These are phyloP conservation scores for Penicillium italicum DNA, from an alignment of 2,329 filamentous ascomycete genomes.

Conservation along the genomic window DNA sequence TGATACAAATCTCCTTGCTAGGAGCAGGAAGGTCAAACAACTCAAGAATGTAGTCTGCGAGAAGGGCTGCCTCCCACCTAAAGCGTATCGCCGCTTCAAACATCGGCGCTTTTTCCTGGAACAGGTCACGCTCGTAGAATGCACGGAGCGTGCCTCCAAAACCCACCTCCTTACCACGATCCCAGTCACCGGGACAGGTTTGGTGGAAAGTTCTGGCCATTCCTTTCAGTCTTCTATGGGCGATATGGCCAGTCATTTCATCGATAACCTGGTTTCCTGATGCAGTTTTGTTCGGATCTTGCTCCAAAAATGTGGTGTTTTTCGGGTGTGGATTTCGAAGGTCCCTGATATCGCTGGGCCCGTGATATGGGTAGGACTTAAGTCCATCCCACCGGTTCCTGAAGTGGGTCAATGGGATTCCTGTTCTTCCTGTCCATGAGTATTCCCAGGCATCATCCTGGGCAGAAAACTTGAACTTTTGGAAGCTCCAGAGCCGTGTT, in stretches of 20 bases:
- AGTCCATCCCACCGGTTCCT: background rate
- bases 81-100: background rate
- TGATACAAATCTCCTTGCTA: constrained; percentile 6
- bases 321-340: background rate
- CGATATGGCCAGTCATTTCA: background rate
- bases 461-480: constrained; percentile 3
- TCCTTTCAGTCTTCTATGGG: background rate
- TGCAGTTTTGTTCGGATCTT: background rate
- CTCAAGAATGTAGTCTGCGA: constrained; percentile 7
- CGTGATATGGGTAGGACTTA: background rate
- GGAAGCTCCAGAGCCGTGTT: background rate
- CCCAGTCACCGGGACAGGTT: background rate
- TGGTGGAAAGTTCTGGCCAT: background rate
- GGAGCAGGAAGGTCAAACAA: constrained; percentile 5
- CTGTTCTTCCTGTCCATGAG: constrained; percentile 8
- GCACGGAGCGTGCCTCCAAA: background rate
- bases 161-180: background rate
- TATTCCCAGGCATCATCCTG: constrained; percentile 7
- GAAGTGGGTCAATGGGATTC: constrained; percentile 6
- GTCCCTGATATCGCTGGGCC: background rate
- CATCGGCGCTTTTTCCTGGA: background rate
- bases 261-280: background rate
- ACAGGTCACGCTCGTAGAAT: background rate
- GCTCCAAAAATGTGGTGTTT: background rate
- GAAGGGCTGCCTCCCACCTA: constrained; percentile 7